Conservation (phyloP, 148 eudicot genomes). For the Persicaria maculosa region DNA sequence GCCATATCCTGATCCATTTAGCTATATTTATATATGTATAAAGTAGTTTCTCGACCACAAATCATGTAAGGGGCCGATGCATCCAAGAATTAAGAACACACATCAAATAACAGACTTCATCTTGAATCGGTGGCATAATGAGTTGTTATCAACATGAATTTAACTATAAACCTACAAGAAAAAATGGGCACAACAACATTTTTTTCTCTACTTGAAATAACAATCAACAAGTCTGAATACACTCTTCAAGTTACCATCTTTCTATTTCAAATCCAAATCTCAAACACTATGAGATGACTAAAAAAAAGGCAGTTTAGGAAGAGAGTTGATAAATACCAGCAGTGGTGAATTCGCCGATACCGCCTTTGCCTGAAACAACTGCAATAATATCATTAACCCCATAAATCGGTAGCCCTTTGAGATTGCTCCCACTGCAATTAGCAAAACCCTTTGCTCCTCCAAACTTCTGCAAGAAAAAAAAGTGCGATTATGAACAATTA, state of each 20-base stretch:
- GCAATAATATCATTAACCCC: constrained; percentile 86
- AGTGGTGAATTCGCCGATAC: constrained; percentile 95
- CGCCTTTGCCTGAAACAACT: constrained; percentile 98
- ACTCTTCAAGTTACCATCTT: not conserved
- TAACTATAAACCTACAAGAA: not conserved
- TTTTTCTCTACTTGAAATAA: not conserved
- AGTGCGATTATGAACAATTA: not conserved
- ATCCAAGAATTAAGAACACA: no score
- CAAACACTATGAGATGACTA: not conserved
- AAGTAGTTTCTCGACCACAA: no score
- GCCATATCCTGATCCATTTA: no score
- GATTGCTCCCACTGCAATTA: constrained; percentile 27
- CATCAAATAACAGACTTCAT: not conserved
- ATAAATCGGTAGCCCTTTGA: constrained; percentile 45
- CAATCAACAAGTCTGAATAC: not conserved
- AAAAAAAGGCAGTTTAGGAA: no score
- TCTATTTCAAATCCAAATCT: not conserved
- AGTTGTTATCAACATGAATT: not conserved
- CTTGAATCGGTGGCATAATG: not conserved
- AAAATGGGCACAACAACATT: not conserved
- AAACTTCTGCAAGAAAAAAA: constrained; percentile 22
- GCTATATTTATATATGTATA: no score
- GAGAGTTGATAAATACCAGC: constrained; percentile 43
- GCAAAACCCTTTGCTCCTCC: constrained; percentile 46
- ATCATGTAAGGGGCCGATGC: no score